Base-by-base conservation (phyloP, 1,284 basidiomycete species). In the Leccinum subrobustum region DNA sequence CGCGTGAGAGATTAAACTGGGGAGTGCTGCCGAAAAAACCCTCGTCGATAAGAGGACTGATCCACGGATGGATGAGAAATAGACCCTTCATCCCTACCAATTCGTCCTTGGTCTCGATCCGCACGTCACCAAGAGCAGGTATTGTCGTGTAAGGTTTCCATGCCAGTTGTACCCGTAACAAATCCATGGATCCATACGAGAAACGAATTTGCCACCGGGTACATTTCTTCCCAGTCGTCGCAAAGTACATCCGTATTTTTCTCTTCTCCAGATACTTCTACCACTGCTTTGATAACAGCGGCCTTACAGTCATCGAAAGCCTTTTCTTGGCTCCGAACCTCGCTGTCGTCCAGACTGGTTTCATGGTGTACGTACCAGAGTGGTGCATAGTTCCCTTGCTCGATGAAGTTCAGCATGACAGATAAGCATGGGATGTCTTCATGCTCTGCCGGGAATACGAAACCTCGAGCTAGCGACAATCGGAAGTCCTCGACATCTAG, bases 201-300 rank as follows among this genome's bases (percentile, higher is more conserved):
- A 79, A 50, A 96, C 85, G 66, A 95, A 88, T 71, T 79, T 80
- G 4, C 89, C 91, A 27, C 88, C 88, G 3, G 86, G 84, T 78
- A 75, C 12, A 73, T 76, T 23, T 75, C 73, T 50, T 85, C 82
- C n/a, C 79, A 82, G 50, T 85, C 80, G 63, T 87, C 84, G 84
- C 87, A 92, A 12, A 95, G 77, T 6, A 87, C 82, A 58, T 90
- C 85, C 64, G 86, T 83, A 67, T 92, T 94, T 66, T 82, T 86
- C 66, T 93, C 88, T 69, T 95, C 91, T 29, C 91, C 92, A 3
- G 91, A 85, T 23, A 92, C 83, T 65, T 92, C 92, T 12, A 98
- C 93, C 16, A 97, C 81, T 1, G 88, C 85, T 67, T 93, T 92
- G 67, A 95, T 87, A 3, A 93, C 78, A 0, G 89, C 89, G 1